Evolutionary conservation across 2,329 filamentous ascomycete genomes (phyloP), one percentile per base, ranked within the genome.

Genomic region (Fusarium abutilonis): DNA sequence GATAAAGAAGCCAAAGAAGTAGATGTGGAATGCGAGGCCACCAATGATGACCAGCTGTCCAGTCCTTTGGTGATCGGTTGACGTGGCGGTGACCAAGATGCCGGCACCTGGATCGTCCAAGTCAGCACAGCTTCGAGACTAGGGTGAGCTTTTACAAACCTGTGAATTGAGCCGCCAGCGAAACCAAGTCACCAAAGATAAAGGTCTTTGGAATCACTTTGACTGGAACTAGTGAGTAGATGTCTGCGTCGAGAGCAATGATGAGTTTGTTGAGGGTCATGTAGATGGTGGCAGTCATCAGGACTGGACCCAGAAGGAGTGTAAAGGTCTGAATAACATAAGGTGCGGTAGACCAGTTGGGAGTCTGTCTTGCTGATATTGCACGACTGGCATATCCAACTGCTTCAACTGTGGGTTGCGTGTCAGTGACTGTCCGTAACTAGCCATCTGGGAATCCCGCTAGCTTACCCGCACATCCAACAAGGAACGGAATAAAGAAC

Each of bases 1-100:
- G 4, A 84, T 73, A 60, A 87, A 87, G 43, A 84, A 73, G 6
- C 76, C 75, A 44, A 87, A 86, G 47, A 82, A 79, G 21, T 83
- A 47, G 6, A 87, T 76, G 60, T 87, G 85, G 1, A 86, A 71
- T 4, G 80, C 70, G 1, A 87, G 72, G 2, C 84, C 84, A 1
- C 66, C 79, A 2, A 86, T 70, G 3, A 86, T 80, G 17, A 86
- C 72, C 3, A 79, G 75, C 31, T 82, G 73, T 6, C 79, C 80
- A 3, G 68, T 68, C 10, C 52, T 50, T 10, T 68, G 53, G 4
- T 62, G 15, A 2, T 35, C 2, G 11, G 77, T 68, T 35, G 63
- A 11, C 4, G 34, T 67, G 2, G 68, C 67, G 3, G 39, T 56
- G 0, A 62, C 40, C n/a, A 66, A 48, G 15, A 70, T 44, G 5